Percentiles rank a stretch among this genome's conserved stretches.
phyloP scores from a whole-genome alignment of 2,329 filamentous ascomycete genomes.

The Leptoxyphium fumago region DNA sequence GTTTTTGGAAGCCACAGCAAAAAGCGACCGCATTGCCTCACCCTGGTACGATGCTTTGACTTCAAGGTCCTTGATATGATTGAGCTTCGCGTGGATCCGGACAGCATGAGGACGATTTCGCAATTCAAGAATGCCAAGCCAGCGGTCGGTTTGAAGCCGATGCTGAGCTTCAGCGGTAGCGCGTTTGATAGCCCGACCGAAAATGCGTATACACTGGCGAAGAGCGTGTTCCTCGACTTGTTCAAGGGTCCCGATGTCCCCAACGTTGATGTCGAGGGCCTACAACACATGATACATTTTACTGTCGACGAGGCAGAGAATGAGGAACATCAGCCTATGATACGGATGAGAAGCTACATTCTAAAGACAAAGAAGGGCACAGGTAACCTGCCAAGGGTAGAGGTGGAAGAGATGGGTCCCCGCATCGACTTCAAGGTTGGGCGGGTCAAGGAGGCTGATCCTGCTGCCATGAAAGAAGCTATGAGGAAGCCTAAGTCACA shows the following conservation, averaged over 20 bases:
- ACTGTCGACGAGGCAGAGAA: slow-evolving; percentile 47
- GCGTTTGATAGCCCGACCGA: slow-evolving; percentile 70
- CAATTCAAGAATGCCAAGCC: slow-evolving; percentile 55
- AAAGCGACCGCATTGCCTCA: slow-evolving; percentile 88
- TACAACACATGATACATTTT: slow-evolving; percentile 80
- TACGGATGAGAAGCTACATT: slow-evolving; percentile 66
- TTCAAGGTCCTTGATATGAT: slow-evolving; percentile 90
- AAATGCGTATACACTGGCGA: slow-evolving; percentile 71
- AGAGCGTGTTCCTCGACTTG: slow-evolving; percentile 76
- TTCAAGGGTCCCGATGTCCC: slow-evolving; percentile 70
- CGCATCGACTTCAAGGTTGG: slow-evolving; percentile 84
- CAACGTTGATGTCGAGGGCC: slow-evolving; percentile 84
- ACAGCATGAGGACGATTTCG: slow-evolving; percentile 51
- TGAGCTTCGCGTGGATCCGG: slow-evolving; percentile 69
- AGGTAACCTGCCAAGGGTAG: slow-evolving; percentile 74
- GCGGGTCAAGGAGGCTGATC: slow-evolving; percentile 63
- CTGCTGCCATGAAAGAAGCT: slow-evolving; percentile 71
- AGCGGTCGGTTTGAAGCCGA: slow-evolving; percentile 69
- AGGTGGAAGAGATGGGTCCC: slow-evolving; percentile 90
- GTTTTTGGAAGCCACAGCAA: slow-evolving; percentile 78
- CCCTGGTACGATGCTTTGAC: slow-evolving; percentile 66
- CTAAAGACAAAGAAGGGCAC: slow-evolving; percentile 68
- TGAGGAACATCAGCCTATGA: slow-evolving; percentile 27
- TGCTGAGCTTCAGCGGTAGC: slow-evolving; percentile 81
- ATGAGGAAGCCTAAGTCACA: slow-evolving; percentile 67